Base-by-base conservation (phyloP, 2,329 filamentous ascomycete genomes). In the Pestalotiopsis sp. region DNA sequence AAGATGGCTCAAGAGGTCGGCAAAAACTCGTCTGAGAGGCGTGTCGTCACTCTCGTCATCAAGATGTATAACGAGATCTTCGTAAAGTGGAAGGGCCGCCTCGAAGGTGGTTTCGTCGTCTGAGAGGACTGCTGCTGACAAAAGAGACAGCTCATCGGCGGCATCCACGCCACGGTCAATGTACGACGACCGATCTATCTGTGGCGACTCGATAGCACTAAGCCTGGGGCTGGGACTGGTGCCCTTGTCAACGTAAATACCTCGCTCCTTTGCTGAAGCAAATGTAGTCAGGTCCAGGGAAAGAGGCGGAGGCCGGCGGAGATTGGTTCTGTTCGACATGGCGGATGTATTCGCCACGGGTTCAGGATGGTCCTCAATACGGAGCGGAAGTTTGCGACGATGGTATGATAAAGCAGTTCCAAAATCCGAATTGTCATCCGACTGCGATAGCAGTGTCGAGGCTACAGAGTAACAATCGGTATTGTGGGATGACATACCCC, bases 61-160 rank as follows among this genome's bases (percentile, higher is more conserved):
- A 67, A 91, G 83, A 60, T 87, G 81, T 27, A 91, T 80, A 2
- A 90, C 81, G 1, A 90, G 74, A 69, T 91, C 86, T 72, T 91
- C 89, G 0, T 81, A 73, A 57, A 88, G 77, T 0, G 86, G 83
- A 25, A 91, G 79, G 0, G 88, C 81, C 1, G 85, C 79, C 41
- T 82, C 78, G 52, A 83, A 82, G 0, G 74, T 66, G 17, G 74
- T 68, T 9, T 76, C 67, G 7, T 69, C 55, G 3, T 71, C 69
- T 9, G 45, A 41, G 69, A 31, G 20, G 71, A 66, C 39, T 63
- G 72, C 25, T 64, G 58, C 17, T 31, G 67, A 20, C 12, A 59
- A 25, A 12, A 64, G 36, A 2, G 57, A 59, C 17, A 11, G 25
- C 11, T 59, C 57, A 59, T 78, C 72, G 6, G 74, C 75, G 1